A percentile compares a stretch with the other conserved stretches of the same genome.
phyloP scores from a whole-genome alignment of 768 basidiomycete genomes.

The Pisolithus marmoratus region DNA sequence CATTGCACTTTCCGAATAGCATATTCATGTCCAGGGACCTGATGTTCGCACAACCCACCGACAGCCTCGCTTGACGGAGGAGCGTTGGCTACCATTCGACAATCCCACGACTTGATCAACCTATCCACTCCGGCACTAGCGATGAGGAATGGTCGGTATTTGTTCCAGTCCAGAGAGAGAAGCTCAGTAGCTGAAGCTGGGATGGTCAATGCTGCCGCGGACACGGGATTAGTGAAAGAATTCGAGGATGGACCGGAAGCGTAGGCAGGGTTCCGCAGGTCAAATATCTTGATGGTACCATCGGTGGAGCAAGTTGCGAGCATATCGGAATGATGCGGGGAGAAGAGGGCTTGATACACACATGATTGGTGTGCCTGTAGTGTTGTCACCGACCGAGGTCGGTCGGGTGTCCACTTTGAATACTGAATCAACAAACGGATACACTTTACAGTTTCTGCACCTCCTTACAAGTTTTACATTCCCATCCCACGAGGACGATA shows the following conservation, averaged over 20 bases:
- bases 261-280: slow-evolving; percentile 63
- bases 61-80: slow-evolving; percentile 45
- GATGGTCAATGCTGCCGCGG: slow-evolving; percentile 68
- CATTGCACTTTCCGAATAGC: slow-evolving; percentile 86
- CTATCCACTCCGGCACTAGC: slow-evolving; percentile 82
- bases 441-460: not conserved
- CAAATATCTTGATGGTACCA: slow-evolving; percentile 80
- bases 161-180: slow-evolving; percentile 87
- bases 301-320: slow-evolving; percentile 84
- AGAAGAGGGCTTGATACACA: slow-evolving; percentile 88
- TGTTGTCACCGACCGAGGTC: slow-evolving; percentile 71
- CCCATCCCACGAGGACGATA: slow-evolving; percentile 90
- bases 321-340: slow-evolving; percentile 81
- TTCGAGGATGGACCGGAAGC: slow-evolving; percentile 44
- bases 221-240: slow-evolving; percentile 59
- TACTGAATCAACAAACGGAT: not conserved
- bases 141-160: slow-evolving; percentile 73
- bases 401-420: slow-evolving; percentile 83
- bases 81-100: slow-evolving; percentile 69
- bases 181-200: slow-evolving; percentile 77
- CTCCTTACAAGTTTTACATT: slow-evolving; percentile 74
- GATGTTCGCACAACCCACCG: slow-evolving; percentile 66
- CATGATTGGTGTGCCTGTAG: slow-evolving; percentile 80
- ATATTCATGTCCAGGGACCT: slow-evolving; percentile 82
- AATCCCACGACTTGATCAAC: slow-evolving; percentile 75